Base-by-base conservation (phyloP, 2,329 filamentous ascomycete species). In the Alternaria sp. region DNA sequence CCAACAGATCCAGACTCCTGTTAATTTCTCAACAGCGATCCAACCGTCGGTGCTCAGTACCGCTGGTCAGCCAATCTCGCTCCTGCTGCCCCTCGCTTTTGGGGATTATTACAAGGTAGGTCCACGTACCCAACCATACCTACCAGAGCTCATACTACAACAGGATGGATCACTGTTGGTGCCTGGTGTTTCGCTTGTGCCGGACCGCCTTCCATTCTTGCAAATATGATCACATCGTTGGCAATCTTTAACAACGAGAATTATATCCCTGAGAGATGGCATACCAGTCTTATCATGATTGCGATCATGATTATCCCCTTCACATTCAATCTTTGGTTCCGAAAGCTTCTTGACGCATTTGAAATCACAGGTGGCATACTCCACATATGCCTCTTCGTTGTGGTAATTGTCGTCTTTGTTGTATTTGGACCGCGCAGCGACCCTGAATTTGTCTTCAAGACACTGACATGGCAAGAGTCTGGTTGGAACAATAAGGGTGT, bases 351-450 rank as follows among this genome's bases (percentile, higher is more conserved):
- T 2, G 81, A 83, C 6, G 65, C 77, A 1, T 72, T 85, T 49
- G 84, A 87, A 66, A 79, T 80, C 4, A 67, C 80, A 11, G 76
- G 83, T 25, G 75, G 83, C 4, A 73, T 83, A 18, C 57, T 85
- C 5, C 84, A 86, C 59, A 72, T 85, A 25, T 66, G 80, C 18
- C 82, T 84, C 6, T 82, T 85, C 63, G 80, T 85, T 57, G 82
- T 79, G 4, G 79, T 84, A 54, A 72, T 85, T 18, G 79, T 84
- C 11, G 74, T 81, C 3, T 72, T 85, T 3, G 78, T 78, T 62
- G 78, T 80, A 2, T 74, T 81, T 65, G 79, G 80, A 2, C 77
- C 80, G 1, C 75, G 77, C 25, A 77, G 74, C 28, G 70, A 72
- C 8, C 69, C 81, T 0, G 60, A 75, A 16, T 79, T 79, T 5